Evolutionary conservation across 2,329 filamentous ascomycete species (phyloP).

Genomic region (Sclerotiophoma versabilis): DNA sequence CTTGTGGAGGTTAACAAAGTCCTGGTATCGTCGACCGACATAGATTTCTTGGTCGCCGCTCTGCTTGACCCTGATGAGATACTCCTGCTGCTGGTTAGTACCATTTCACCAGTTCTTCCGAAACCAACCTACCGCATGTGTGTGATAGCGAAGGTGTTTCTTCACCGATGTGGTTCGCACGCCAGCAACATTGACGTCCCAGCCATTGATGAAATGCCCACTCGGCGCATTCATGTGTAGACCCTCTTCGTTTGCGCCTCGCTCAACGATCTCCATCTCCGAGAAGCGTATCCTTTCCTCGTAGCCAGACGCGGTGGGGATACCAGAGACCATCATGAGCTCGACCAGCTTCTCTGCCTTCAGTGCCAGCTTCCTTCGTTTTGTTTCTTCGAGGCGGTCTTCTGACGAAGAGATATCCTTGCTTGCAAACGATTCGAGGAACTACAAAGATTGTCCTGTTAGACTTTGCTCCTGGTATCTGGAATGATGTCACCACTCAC

Average conservation of each 20-base stretch:
- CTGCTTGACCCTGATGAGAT: constrained; percentile 83
- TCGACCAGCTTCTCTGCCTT: constrained; percentile 97
- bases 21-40: constrained; percentile 84
- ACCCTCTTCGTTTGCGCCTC: constrained; percentile 89
- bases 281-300: constrained; percentile 97
- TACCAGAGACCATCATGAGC: constrained; percentile 98
- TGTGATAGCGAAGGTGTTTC: constrained; percentile 86
- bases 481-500: constrained; percentile 61
- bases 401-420: constrained; percentile 98
- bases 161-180: constrained; percentile 83
- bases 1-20: constrained; percentile 83
- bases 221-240: constrained; percentile 87
- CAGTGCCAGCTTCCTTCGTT: constrained; percentile 86
- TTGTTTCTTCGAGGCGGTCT: constrained; percentile 94
- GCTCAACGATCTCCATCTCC: constrained; percentile 95
- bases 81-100: constrained; percentile 68
- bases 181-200: constrained; percentile 95
- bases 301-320: constrained; percentile 94
- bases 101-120: no score
- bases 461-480: constrained; percentile 18
- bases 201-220: constrained; percentile 90
- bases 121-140: constrained; percentile 75
- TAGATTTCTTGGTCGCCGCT: constrained; percentile 78
- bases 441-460: constrained; percentile 60
- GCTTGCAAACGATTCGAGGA: constrained; percentile 94